phyloP scores from a whole-genome alignment of 1,284 basidiomycete species.

The Polyporus tsugae region DNA sequence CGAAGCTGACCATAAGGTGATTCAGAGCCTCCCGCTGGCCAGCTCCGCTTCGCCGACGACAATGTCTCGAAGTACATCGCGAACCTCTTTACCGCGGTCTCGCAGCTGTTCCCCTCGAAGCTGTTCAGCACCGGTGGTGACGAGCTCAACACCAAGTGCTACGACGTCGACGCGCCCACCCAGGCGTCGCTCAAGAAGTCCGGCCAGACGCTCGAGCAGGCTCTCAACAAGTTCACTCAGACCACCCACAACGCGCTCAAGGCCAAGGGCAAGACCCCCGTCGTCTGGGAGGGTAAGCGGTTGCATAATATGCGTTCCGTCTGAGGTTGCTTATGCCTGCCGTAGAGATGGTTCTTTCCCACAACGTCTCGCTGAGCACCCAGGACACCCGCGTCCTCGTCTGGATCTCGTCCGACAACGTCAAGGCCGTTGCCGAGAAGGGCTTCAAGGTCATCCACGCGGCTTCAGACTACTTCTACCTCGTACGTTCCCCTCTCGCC shows the following conservation, averaged over 20 bases:
- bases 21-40: slow-evolving; percentile 81
- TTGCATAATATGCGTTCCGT: not conserved
- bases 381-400: slow-evolving; percentile 76
- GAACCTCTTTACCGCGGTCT: slow-evolving; percentile 51
- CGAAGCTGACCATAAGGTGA: slow-evolving; percentile 8
- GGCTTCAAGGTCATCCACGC: slow-evolving; percentile 62
- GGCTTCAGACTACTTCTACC: slow-evolving; percentile 67
- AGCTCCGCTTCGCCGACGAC: slow-evolving; percentile 70
- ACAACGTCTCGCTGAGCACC: slow-evolving; percentile 67
- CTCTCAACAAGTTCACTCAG: slow-evolving; percentile 68
- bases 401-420: slow-evolving; percentile 59
- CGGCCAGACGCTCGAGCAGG: slow-evolving; percentile 67
- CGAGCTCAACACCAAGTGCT: slow-evolving; percentile 80
- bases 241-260: slow-evolving; percentile 57
- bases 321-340: not conserved
- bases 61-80: slow-evolving; percentile 54
- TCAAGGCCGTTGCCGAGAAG: slow-evolving; percentile 52
- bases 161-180: slow-evolving; percentile 67
- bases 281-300: slow-evolving; percentile 73
- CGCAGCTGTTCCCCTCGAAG: slow-evolving; percentile 60
- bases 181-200: slow-evolving; percentile 56
- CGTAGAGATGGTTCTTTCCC: slow-evolving; percentile 74
- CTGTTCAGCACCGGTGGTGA: slow-evolving; percentile 87
- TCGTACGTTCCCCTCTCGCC: slow-evolving; percentile 45
- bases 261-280: slow-evolving; percentile 59